Base-by-base conservation (phyloP, 192 early-diverging fungal species). In the Dispira parvispora region DNA sequence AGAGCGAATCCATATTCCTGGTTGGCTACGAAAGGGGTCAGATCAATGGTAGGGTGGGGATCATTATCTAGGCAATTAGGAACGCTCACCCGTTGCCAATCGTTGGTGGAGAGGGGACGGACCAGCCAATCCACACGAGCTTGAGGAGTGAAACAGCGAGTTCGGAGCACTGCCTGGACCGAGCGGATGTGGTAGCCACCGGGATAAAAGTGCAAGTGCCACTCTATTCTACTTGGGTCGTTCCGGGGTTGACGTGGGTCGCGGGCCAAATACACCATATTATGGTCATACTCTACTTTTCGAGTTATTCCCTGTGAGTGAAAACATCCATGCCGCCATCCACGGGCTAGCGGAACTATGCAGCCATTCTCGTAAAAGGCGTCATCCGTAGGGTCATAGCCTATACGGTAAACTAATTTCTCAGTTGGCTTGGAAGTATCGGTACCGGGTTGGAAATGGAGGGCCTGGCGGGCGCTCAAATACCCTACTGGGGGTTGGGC, bases 301-400 rank as follows among this genome's bases (percentile, higher is more conserved):
- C 75, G 70, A 46, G 68, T 65, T 13, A 73, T 52, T 13, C 62
- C 66, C 28, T 46, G 47, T 44, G 46, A 20, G 0, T 47, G 3
- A 43, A 71, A 61, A 45, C 57, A 50, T 25, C 75, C 75, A 47
- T 68, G 63, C 38, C 65, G 54, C 72, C 72, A 77, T 46, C 56
- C 44, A 20, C 70, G 71, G 53, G 72, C 71, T 21, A 68, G 64
- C 13, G 75, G 71, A 45, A 77, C 46, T 10, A 61, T 52, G 56
- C 67, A 67, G 11, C 70, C 72, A 55, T 73, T 77, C 63, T 73
- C 68, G 63, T 68, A 77, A 62, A 72, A 77, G 65, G 73, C 75
- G 64, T 77, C 75, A 32, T 77, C 75, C 1, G 68, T 68, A 2
- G 72, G 68, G 64, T 70, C 73, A 63, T 77, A 77, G 16, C 70